phyloP scores from a whole-genome alignment of 768 basidiomycete genomes.

The Suillus brevipes region DNA sequence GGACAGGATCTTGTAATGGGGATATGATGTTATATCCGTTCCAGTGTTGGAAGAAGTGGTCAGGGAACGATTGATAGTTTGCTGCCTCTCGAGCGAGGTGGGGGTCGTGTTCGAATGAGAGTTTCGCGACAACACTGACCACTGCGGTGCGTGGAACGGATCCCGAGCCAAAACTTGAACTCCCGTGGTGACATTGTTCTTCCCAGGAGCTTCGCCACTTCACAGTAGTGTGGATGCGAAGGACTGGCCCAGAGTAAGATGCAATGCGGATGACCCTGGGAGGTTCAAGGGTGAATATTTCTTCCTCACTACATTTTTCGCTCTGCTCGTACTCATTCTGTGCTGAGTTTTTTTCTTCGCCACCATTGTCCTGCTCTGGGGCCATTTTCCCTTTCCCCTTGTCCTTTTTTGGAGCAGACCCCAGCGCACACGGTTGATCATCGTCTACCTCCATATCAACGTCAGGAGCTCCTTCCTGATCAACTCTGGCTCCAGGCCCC shows the following conservation, averaged over 20 bases:
- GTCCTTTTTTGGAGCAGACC: neutral
- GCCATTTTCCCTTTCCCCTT: neutral
- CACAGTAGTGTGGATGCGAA: constrained; percentile 20
- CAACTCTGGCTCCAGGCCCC: neutral
- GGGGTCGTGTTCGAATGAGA: constrained; percentile 36
- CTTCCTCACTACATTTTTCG: neutral
- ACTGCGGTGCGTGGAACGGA: constrained; percentile 30
- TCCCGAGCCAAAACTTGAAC: neutral
- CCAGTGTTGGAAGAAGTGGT: constrained; percentile 28
- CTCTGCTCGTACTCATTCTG: too few relatives aligned
- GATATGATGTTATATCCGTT: constrained; percentile 22
- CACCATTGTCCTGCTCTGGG: neutral
- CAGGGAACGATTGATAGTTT: constrained; percentile 30
- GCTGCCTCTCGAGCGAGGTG: constrained; percentile 36
- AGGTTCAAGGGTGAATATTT: neutral
- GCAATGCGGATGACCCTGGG: neutral
- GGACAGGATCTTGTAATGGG: constrained; percentile 42
- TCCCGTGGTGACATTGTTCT: constrained; percentile 9
- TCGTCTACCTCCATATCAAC: neutral
- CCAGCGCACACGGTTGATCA: neutral
- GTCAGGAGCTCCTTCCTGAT: neutral
- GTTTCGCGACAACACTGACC: constrained; percentile 45
- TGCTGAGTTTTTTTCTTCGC: neutral
- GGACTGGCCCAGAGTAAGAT: neutral
- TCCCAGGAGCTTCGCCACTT: constrained; percentile 13